A percentile compares a stretch with the other conserved stretches of the same genome.
Conservation (phyloP, 495 filamentous ascomycete genomes). For the Acidomyces sp. region DNA sequence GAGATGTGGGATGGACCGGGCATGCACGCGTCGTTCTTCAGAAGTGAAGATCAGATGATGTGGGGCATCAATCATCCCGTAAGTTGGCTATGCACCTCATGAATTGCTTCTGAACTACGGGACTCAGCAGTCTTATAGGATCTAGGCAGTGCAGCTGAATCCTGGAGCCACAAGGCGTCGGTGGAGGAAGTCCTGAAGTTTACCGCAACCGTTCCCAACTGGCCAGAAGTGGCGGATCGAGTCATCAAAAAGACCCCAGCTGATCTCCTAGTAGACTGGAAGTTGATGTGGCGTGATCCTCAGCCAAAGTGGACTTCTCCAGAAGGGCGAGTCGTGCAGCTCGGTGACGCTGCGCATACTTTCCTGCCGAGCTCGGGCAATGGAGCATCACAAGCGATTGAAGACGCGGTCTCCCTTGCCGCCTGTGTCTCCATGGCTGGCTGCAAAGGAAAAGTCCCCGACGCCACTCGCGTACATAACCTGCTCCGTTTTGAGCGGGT, state of each 20-base stretch:
- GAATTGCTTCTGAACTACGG: neutral
- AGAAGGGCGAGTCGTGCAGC: constrained; percentile 22
- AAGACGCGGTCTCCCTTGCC: constrained; percentile 26
- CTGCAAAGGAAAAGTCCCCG: constrained; percentile 1
- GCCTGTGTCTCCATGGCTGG: constrained; percentile 23
- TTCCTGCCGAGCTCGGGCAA: constrained; percentile 24
- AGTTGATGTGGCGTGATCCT: constrained; percentile 25
- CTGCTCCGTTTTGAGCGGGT: constrained; percentile 11
- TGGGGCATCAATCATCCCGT: constrained; percentile 2
- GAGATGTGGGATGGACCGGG: constrained; percentile 3
- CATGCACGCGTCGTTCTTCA: constrained; percentile 3
- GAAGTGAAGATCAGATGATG: constrained; percentile 5
- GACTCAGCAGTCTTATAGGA: constrained; percentile 2
- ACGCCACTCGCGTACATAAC: constrained; percentile 11
- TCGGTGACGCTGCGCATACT: constrained; percentile 26
- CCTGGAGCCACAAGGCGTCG: constrained; percentile 40
- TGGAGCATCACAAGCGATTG: constrained; percentile 26
- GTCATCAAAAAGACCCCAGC: constrained; percentile 22
- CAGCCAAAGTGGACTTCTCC: constrained; percentile 25
- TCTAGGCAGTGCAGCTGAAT: constrained; percentile 21
- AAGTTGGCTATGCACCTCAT: too few relatives aligned
- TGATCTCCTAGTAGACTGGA: constrained; percentile 26
- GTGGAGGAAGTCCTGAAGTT: constrained; percentile 38
- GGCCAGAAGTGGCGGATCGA: constrained; percentile 22
- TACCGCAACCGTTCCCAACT: constrained; percentile 35